Base-by-base conservation (phyloP, 2,329 filamentous ascomycete genomes). In the Colletotrichum shisoi region DNA sequence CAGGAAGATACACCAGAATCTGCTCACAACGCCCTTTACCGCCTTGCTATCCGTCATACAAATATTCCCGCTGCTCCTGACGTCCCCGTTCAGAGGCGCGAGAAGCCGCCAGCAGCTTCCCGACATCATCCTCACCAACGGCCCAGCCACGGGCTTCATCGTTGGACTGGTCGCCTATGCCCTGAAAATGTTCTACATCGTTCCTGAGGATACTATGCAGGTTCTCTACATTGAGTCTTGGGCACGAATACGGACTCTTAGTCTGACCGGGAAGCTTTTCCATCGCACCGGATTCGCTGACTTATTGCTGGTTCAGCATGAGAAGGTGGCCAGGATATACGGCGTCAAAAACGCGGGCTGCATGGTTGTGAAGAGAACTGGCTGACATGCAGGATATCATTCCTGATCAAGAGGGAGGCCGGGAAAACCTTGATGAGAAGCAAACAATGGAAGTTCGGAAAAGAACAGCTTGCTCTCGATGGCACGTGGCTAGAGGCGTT, bases 161-260 rank as follows among this genome's bases (percentile, higher is more conserved):
- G 82, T 97, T 54, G 84, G 83, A 2, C 59, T 86, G 2, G 79
- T 80, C 0, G 84, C 82, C 0, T 81, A 84, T 45, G 1, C 80
- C 0, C 72, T 87, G 54, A 86, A 83, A 72, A 68, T 86, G 12
- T 71, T 82, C 40, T 79, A 71, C 60, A 11, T 82, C 6, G 79
- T 80, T 31, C 83, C 83, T 0, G 76, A 81, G 21, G 79, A 82
- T 34, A 85, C 84, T 70, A 89, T 94, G 80, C 87, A 88, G 69
- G 89, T 91, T 11, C 82, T 98, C 15, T 99, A 95, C 76, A 86
- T 97, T 34, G 95, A 99, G 82, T 95, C 91, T 21, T 97, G 94
- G 90, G 94, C 95, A 3, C 85, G 95, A 17, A 91, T 96, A 17
- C 89, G 85, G 71, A 89, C 87, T 13, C 79, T 98, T 70, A 98